Percentiles rank a stretch among this genome's conserved stretches.
These are phyloP conservation scores for Zygotorulaspora sp. DNA, from an alignment of 805 yeast genomes.

Conservation along the genomic window DNA sequence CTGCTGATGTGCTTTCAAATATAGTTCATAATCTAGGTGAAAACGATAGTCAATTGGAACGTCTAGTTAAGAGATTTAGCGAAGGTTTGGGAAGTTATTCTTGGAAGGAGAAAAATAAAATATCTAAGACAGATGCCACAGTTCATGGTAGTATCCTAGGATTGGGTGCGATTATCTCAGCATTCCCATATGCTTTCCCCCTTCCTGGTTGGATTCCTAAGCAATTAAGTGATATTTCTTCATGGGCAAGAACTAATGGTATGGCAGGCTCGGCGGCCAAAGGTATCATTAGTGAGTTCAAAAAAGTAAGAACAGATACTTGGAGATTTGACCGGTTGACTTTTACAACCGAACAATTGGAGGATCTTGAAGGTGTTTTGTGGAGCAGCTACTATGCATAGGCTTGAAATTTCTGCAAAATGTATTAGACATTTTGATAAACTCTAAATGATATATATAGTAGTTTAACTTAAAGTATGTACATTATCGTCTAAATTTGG, in stretches of 20 bases:
- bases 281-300: slow-evolving; percentile 73
- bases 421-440: too few relatives aligned
- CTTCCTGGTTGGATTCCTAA: slow-evolving; percentile 88
- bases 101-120: slow-evolving; percentile 33
- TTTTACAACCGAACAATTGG: slow-evolving; percentile 74
- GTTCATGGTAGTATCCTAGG: slow-evolving; percentile 88
- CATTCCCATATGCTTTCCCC: slow-evolving; percentile 87
- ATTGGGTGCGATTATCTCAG: slow-evolving; percentile 78
- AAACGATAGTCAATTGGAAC: slow-evolving; percentile 36
- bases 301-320: slow-evolving; percentile 88
- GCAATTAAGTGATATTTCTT: slow-evolving; percentile 63
- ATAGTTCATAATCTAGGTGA: slow-evolving; percentile 61
- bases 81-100: slow-evolving; percentile 24
- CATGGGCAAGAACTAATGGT: slow-evolving; percentile 70
- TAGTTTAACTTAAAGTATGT: too few relatives aligned
- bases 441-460: too few relatives aligned
- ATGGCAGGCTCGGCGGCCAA: slow-evolving; percentile 80
- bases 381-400: slow-evolving; percentile 89
- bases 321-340: slow-evolving; percentile 85
- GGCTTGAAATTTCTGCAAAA: too few relatives aligned
- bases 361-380: slow-evolving; percentile 88
- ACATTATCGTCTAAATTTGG: too few relatives aligned
- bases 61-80: slow-evolving; percentile 42
- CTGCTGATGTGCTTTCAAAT: slow-evolving; percentile 72
- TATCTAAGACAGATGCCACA: slow-evolving; percentile 39